Base-by-base conservation (phyloP, 2,329 filamentous ascomycete species). In the Ilyonectria sp. region DNA sequence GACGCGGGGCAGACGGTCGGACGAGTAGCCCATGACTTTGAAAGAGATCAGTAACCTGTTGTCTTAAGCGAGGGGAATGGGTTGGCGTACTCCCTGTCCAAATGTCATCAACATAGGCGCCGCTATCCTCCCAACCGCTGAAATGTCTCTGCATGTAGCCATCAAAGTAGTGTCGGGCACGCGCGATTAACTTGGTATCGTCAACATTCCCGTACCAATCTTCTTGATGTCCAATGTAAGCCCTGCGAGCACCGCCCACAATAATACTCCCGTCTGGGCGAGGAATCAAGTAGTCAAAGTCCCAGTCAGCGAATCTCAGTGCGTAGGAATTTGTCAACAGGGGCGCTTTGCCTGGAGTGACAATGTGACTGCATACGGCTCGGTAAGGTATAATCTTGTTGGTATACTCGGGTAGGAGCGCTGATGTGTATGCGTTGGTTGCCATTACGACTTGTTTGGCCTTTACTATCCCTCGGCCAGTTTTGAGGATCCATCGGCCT, bases 1-100 rank as follows among this genome's bases (percentile, higher is more conserved):
- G 1, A 88, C 74, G n/a, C 82, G 80, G 0, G 86, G 85, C 17
- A 81, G 68, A 1, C 73, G 76, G 65, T 87, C 85, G 0, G 77
- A 76, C 0, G 80, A 83, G 53, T 82, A 82, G 1, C 82, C 83
- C 80, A 83, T 83, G 10, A 84, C 82, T 81, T 21, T 13, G 0
- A 4, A 5, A 15, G 1, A 4, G 1, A 21, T 67, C 6, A 56
- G 11, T 9, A 4, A 33, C 60, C 44, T 15, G 52, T 8, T 0
- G 11, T 9, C 6, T n/a, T 19, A 17, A n/a, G 10, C 6, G 15
- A 2, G 7, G 2, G 8, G n/a, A 37, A 47, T 23, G 15, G 4
- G 5, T 2, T 1, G 0, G 71, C 78, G 76, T 69, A 75, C 77
- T 83, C n/a, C 81, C 83, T 7, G 80, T 84, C 84, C 84, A 86